Percentiles rank a stretch among this genome's conserved stretches.
Evolutionary conservation across 352 stramenopile genomes (phyloP).

Genomic region (Pythium coloratum): DNA sequence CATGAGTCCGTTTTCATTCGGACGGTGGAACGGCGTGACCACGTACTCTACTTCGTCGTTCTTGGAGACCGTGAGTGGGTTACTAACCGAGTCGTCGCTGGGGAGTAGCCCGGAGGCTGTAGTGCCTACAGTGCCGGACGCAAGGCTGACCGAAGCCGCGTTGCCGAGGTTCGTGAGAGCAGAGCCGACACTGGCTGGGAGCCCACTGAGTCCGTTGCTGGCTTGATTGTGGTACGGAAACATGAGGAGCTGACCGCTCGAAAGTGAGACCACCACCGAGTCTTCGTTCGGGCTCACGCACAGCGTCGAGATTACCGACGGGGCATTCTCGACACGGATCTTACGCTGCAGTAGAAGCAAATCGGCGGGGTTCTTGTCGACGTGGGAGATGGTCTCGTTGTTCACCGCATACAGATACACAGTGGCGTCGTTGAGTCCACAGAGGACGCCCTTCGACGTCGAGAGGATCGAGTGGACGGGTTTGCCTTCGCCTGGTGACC

Average conservation of each 20-base stretch:
- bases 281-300: constrained; percentile 82
- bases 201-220: constrained; percentile 1
- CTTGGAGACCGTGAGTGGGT: constrained; percentile 29
- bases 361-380: constrained; percentile 34
- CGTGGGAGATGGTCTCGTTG: constrained; percentile 28
- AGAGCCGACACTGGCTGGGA: constrained; percentile 23
- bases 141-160: constrained; percentile 16
- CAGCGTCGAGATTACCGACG: constrained; percentile 46
- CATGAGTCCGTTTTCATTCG: constrained; percentile 51
- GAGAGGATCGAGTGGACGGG: constrained; percentile 61
- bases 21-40: constrained; percentile 69
- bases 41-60: constrained; percentile 75
- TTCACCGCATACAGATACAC: constrained; percentile 72
- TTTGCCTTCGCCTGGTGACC: constrained; percentile 50
- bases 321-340: constrained; percentile 58
- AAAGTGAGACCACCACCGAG: constrained; percentile 58
- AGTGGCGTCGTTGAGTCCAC: constrained; percentile 64
- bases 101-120: not conserved
- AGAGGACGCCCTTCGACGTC: constrained; percentile 78
- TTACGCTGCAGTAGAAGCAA: constrained; percentile 58
- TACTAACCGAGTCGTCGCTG: constrained; percentile 9
- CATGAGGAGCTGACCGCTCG: constrained; percentile 63
- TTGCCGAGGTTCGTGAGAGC: constrained; percentile 20
- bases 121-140: constrained; percentile 2
- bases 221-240: constrained; percentile 71